Base-by-base conservation (phyloP, 1,139 yeast genomes). In the Kazachstania sp. region DNA sequence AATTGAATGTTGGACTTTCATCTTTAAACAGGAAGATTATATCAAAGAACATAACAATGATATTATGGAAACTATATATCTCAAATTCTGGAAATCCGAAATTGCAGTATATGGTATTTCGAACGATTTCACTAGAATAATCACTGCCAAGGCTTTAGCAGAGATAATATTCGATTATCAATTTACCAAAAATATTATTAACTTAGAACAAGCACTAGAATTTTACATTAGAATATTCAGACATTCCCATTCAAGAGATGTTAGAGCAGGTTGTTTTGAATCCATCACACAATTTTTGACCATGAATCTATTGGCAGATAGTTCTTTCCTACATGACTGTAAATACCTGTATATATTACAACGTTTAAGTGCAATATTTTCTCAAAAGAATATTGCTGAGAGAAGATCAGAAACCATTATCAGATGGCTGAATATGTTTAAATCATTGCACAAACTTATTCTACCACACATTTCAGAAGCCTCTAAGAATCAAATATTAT, bases 241-340 rank as follows among this genome's bases (percentile, higher is more conserved):
- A 5, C 58, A 63, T 26, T 45, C 56, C 4, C 46, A 53, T 4
- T 46, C 59, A 3, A 54, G 62, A 23, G 61, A 58, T 42, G 55
- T 55, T 8, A 61, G 63, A 44, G 47, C 60, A 3, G 68, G 68
- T 2, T 54, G 67, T 18, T 56, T 69, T 37, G 67, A 68, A 47
- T 66, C 73, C 0, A 47, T 69, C 7, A 50, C 63, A 13, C 70
- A 70, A 41, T 69, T 60, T 43, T 46, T 59, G 4, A 56, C 59
- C 5, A 46, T 67, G 18, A 58, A 57, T 42, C 48, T 57, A n/a
- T 51, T 58, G 1, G 45, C 49, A 7, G 61, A 66, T 41, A 51
- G 50, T 19, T 54, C 57, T 1, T 66, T 59, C 43, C 45, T 68
- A 9, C 53, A 54, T 1, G 56, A 55, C 20, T 39, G 45, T 9